Evolutionary conservation across 768 basidiomycete species (phyloP), one percentile per base, ranked within the genome.

Genomic region (Leccinum boreale): DNA sequence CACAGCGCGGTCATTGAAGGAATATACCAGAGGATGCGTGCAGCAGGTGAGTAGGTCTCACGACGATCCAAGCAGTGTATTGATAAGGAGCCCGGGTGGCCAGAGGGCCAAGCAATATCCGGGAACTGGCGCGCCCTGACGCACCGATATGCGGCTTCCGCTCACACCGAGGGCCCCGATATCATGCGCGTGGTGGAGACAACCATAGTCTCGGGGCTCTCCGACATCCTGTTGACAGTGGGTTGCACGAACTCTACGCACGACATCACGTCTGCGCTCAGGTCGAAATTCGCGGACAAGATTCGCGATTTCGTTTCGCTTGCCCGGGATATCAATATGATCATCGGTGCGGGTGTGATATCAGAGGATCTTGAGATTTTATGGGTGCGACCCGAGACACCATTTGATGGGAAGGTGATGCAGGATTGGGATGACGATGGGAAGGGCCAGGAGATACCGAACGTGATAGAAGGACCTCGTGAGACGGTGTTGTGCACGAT

Each of bases 51-150:
- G 73, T 58, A 7, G 17, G 17, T 17, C n/a, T 10, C 39, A 10
- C 3, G 50, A 23, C 28, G 9, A n/a, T 10, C 46, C 28, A 36
- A 1, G 1, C 12, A 21, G 17, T 4, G 7, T 23, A 12, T 21
- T 61, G 26, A 53, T 39, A 12, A 26, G 44, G 5, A 17, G 46
- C 15, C 12, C 8, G 15, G 31, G 31, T 12, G 2, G 31, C 29
- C 59, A 79, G 79, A 78, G 62, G 72, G 73, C 9, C 78, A 79
- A 62, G 73, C 77, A 5, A 65, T 78, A 35, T 72, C 77, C 7
- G 74, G 75, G 33, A 65, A 75, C 50, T 80, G 78, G 78, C 74
- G 78, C 2, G 72, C 76, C 3, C 62, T 79, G n/a, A 78, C 76
- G 9, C 64, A 62, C 8, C 28, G 58, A 4, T 53, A 73, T 29